Conservation (phyloP, 2,329 filamentous ascomycete species). For the Nemania diffusa region DNA sequence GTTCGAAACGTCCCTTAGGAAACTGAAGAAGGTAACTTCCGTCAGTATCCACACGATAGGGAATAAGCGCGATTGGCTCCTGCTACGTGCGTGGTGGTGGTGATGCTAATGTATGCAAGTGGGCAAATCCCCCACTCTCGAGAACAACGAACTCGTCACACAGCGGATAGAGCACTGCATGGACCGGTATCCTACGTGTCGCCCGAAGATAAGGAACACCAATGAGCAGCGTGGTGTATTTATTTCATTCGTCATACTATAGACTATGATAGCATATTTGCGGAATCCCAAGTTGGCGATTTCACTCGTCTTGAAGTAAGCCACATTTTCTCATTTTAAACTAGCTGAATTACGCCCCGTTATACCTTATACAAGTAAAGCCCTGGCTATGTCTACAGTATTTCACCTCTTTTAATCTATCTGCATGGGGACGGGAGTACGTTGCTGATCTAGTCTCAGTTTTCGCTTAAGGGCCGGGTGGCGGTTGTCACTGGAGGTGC, state of each 20-base stretch:
- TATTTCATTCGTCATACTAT: background rate
- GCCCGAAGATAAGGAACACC: background rate
- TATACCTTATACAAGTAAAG: background rate
- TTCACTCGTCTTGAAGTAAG: background rate
- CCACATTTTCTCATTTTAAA: background rate
- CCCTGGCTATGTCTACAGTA: constrained; percentile 15
- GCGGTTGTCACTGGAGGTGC: constrained; percentile 59
- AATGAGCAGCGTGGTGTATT: background rate
- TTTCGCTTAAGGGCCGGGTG: constrained; percentile 60
- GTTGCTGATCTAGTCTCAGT: constrained; percentile 47
- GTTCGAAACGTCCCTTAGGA: no score
- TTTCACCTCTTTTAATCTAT: background rate
- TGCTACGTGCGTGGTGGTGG: background rate
- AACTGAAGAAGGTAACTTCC: no score
- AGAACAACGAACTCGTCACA: background rate
- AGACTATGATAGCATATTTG: background rate
- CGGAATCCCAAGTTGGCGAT: background rate
- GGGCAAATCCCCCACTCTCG: constrained; percentile 4
- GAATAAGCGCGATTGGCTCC: background rate
- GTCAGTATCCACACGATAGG: no score
- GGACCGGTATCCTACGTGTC: background rate
- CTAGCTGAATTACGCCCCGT: background rate
- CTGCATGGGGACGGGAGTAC: background rate
- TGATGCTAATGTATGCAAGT: background rate
- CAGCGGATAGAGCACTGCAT: background rate